A percentile compares a stretch with the other conserved stretches of the same genome.
These are phyloP conservation scores for Gossypium davidsonii DNA, from an alignment of 441 rosid genomes.

Conservation along the genomic window DNA sequence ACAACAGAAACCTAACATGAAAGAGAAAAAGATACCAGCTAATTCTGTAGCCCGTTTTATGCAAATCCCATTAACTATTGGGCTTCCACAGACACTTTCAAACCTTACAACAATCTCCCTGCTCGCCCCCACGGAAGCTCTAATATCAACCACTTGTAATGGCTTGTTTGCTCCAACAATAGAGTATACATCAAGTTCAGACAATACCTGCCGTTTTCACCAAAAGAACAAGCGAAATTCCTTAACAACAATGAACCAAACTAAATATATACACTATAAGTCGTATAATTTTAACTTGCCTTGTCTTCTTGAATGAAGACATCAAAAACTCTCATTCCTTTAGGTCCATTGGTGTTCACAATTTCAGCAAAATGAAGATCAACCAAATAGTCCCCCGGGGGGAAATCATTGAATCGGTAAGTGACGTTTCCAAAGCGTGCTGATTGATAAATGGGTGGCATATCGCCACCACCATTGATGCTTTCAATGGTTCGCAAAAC, in stretches of 20 bases:
- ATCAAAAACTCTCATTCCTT: constrained; percentile 74
- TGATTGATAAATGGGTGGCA: constrained; percentile 62
- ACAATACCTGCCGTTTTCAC: constrained; percentile 49
- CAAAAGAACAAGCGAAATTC: constrained; percentile 2
- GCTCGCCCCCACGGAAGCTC: constrained; percentile 55
- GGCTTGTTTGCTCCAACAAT: constrained; percentile 84
- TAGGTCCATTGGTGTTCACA: constrained; percentile 72
- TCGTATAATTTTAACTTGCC: constrained; percentile 31
- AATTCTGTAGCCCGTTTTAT: constrained; percentile 55
- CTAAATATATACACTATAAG: neutral
- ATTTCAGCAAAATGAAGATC: constrained; percentile 86
- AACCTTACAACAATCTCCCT: constrained; percentile 50
- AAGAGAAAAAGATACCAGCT: constrained; percentile 33
- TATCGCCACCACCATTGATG: constrained; percentile 67
- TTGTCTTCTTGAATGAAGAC: constrained; percentile 83
- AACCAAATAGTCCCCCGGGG: constrained; percentile 52
- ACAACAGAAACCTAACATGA: constrained; percentile 1
- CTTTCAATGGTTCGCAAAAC: constrained; percentile 56
- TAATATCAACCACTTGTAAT: constrained; percentile 56
- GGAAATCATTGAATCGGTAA: constrained; percentile 45
- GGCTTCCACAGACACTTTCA: constrained; percentile 68
- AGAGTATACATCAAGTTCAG: constrained; percentile 75
- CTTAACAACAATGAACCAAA: neutral
- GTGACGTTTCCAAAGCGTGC: constrained; percentile 71
- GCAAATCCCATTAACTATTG: constrained; percentile 68